Base-by-base conservation (phyloP, 2,329 filamentous ascomycete genomes). In the Penicillium digitatum region DNA sequence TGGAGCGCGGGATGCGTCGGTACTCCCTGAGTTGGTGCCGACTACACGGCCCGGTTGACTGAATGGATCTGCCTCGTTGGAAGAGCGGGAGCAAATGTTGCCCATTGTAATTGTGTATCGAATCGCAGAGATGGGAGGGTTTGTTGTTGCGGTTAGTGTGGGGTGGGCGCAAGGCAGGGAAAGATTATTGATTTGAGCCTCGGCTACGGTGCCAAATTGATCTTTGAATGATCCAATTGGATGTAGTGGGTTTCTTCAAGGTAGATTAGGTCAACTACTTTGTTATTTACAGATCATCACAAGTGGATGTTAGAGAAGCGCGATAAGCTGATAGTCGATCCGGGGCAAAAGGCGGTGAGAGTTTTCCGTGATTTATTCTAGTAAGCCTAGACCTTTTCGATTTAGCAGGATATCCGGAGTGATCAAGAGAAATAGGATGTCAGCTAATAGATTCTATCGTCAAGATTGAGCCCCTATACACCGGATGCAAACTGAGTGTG, bases 81-180 rank as follows among this genome's bases (percentile, higher is more conserved):
- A 77, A 55, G 79, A 81, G 72, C 90, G 91, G 70, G 90, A 89
- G 78, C 89, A 96, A 75, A 90, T 81, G 72, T 90, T 93, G 56
- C 92, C 92, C 92, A 96, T 96, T 61, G 56, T 72, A 56, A 27
- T 53, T 39, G 49, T 51, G 48, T 34, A 20, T 40, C 29, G 51
- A 40, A 16, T n/a, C 35, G 48, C 31, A 48, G 43, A 39, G 56
- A 44, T 54, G 48, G 55, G 40, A 40, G 26, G 20, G 38, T 47
- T 32, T 27, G 46, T 31, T 31, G 46, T 48, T 32, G 53, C 12
- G 45, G 18, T 52, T 29, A 38, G 27, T 40, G 11, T 29, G 11
- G 39, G 10, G 10, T 24, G n/a, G 18, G 24, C 9, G 27, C 2
- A 34, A 14, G 24, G 5, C 12, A n/a, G 20, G 14, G 12, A 14